These are phyloP conservation scores for Aphanocladium album DNA, from an alignment of 2,329 filamentous ascomycete species.

Conservation along the genomic window DNA sequence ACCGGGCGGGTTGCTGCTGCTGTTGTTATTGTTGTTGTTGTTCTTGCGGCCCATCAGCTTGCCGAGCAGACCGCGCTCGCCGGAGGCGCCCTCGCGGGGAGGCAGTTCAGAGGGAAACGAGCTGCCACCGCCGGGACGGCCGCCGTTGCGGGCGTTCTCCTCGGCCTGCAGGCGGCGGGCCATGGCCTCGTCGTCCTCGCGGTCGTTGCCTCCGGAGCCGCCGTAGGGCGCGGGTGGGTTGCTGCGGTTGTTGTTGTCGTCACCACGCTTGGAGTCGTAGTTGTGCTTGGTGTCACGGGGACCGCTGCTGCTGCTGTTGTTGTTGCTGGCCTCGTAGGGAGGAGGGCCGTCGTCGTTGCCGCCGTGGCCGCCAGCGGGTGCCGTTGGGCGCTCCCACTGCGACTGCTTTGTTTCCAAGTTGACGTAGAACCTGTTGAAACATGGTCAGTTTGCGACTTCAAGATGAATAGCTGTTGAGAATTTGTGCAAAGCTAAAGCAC, in stretches of 20 bases:
- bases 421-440: conserved; percentile 71
- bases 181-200: conserved; percentile 65
- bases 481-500: too few relatives aligned
- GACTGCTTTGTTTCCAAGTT: conserved; percentile 84
- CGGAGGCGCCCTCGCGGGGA: conserved; percentile 25
- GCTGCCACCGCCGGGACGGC: conserved; percentile 15
- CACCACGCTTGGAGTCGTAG: conserved; percentile 53
- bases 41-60: conserved; percentile 49
- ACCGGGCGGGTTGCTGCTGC: conserved; percentile 14
- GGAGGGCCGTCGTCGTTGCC: conserved; percentile 51
- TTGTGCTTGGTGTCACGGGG: conserved; percentile 61
- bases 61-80: conserved; percentile 42
- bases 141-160: conserved; percentile 58
- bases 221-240: conserved; percentile 17
- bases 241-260: conserved; percentile 28
- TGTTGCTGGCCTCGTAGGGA: conserved; percentile 54
- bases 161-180: conserved; percentile 78
- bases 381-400: conserved; percentile 81
- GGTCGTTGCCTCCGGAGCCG: conserved; percentile 25
- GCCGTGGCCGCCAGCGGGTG: conserved; percentile 53
- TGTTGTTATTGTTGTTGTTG: conserved; percentile 26
- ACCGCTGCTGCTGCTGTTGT: conserved; percentile 23
- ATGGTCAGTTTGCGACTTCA: neutral
- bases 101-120: conserved; percentile 9
- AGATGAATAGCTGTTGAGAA: too few relatives aligned